These are phyloP conservation scores for Dryadomyces quercivorus DNA, from an alignment of 2,329 filamentous ascomycete species.

Conservation along the genomic window DNA sequence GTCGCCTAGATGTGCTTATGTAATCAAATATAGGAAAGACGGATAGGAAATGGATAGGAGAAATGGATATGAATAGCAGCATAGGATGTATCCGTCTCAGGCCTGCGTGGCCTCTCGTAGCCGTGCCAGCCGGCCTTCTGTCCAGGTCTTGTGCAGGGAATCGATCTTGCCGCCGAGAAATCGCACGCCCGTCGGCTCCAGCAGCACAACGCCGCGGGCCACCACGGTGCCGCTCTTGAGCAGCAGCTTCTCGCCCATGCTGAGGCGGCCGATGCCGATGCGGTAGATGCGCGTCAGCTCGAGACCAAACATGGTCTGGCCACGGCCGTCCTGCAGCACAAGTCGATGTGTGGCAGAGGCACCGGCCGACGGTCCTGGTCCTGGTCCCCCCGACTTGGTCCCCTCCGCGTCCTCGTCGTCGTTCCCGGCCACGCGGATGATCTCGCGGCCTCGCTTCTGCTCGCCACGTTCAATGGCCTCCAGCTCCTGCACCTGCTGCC, in stretches of 20 bases:
- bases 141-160: constrained; percentile 66
- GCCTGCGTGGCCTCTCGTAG: constrained; percentile 45
- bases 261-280: constrained; percentile 49
- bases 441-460: constrained; percentile 62
- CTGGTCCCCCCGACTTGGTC: no score
- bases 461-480: constrained; percentile 64
- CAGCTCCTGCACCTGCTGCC: constrained; percentile 78
- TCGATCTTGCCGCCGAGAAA: constrained; percentile 85
- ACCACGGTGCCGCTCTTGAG: constrained; percentile 53
- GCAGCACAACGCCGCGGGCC: constrained; percentile 63
- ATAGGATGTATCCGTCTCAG: background rate
- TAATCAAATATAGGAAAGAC: background rate
- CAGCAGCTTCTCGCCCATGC: constrained; percentile 73
- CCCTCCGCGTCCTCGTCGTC: constrained; percentile 39
- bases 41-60: no score
- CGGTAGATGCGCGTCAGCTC: constrained; percentile 57
- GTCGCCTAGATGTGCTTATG: constrained; percentile 13
- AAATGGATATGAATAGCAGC: background rate
- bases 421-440: constrained; percentile 52
- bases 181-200: constrained; percentile 56
- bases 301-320: constrained; percentile 56
- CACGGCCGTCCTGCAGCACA: constrained; percentile 67
- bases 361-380: no score
- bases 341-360: constrained; percentile 56
- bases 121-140: constrained; percentile 54